Percentiles rank a stretch among this genome's conserved stretches.
Evolutionary conservation across 148 eudicot species (phyloP).

Genomic region (Chenopodium album): DNA sequence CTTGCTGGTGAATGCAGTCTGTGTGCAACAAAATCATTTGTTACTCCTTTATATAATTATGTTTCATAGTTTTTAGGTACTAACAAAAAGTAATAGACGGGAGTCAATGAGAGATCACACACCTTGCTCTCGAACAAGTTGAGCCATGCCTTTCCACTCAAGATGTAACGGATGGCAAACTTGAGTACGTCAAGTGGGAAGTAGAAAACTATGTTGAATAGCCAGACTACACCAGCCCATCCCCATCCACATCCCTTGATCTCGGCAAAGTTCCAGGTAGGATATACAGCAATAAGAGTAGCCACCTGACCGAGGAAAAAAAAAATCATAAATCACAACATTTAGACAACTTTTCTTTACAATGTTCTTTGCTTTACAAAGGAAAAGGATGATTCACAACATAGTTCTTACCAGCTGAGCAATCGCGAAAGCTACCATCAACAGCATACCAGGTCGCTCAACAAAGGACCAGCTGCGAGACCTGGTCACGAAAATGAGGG

Average conservation of each 20-base stretch:
- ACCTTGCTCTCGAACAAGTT: slow-evolving; percentile 88
- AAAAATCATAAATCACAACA: slow-evolving; percentile 1
- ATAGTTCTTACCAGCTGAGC: slow-evolving; percentile 75
- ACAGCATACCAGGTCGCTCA: slow-evolving; percentile 81
- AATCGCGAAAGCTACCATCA: slow-evolving; percentile 61
- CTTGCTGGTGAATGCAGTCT: slow-evolving; percentile 91
- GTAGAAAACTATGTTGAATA: slow-evolving; percentile 74
- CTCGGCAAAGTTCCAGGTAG: slow-evolving; percentile 83
- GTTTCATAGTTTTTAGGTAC: not conserved
- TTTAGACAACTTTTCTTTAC: not conserved
- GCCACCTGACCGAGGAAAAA: slow-evolving; percentile 57
- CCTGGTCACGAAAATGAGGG: slow-evolving; percentile 89
- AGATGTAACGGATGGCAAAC: slow-evolving; percentile 72
- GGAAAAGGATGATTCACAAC: not conserved
- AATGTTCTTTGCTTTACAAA: not conserved
- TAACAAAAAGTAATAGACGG: not conserved
- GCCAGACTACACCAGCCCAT: slow-evolving; percentile 98
- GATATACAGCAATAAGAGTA: slow-evolving; percentile 84
- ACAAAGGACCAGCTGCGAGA: slow-evolving; percentile 85
- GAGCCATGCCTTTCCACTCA: slow-evolving; percentile 96
- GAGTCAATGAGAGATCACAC: slow-evolving; percentile 7
- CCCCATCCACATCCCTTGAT: slow-evolving; percentile 94
- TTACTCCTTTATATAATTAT: not conserved
- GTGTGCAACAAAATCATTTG: slow-evolving; percentile 2
- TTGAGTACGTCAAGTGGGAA: slow-evolving; percentile 81